Evolutionary conservation across 768 basidiomycete species (phyloP).

Genomic region (Boletus sp.): DNA sequence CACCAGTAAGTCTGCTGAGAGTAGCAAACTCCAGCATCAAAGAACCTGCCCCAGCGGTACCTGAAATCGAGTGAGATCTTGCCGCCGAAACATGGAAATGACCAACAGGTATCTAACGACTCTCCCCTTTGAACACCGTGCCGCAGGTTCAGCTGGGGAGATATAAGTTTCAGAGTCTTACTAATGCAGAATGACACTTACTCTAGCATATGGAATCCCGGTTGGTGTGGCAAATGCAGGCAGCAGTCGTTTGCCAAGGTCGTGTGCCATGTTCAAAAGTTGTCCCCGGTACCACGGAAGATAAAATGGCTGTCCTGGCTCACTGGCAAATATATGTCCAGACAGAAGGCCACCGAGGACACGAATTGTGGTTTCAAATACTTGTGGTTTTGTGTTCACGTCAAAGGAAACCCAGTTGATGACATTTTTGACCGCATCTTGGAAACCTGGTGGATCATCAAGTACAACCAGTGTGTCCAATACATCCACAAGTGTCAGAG

Average conservation of each 20-base stretch:
- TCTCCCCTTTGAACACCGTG: constrained; percentile 77
- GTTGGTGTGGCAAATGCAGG: constrained; percentile 93
- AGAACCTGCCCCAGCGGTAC: constrained; percentile 90
- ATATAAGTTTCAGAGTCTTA: constrained; percentile 2
- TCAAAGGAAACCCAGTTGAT: constrained; percentile 87
- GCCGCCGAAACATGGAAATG: background rate
- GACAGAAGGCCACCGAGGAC: constrained; percentile 89
- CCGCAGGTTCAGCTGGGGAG: constrained; percentile 71
- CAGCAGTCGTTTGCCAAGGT: constrained; percentile 81
- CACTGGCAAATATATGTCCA: constrained; percentile 78
- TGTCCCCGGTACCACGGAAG: constrained; percentile 85
- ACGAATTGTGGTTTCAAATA: constrained; percentile 96
- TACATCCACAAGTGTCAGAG: constrained; percentile 77
- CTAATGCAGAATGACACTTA: constrained; percentile 28
- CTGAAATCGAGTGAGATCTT: constrained; percentile 38
- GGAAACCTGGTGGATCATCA: constrained; percentile 74
- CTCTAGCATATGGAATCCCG: constrained; percentile 89
- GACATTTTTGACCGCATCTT: constrained; percentile 78
- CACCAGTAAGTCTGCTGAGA: constrained; percentile 86
- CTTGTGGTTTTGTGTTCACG: constrained; percentile 94
- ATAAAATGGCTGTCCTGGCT: constrained; percentile 62
- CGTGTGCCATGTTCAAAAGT: constrained; percentile 75
- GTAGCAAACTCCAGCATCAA: constrained; percentile 94
- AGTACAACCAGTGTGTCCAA: constrained; percentile 92
- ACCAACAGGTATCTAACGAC: constrained; percentile 81